phyloP scores from a whole-genome alignment of 2,329 filamentous ascomycete species.

The Pseudogymnoascus sp. region DNA sequence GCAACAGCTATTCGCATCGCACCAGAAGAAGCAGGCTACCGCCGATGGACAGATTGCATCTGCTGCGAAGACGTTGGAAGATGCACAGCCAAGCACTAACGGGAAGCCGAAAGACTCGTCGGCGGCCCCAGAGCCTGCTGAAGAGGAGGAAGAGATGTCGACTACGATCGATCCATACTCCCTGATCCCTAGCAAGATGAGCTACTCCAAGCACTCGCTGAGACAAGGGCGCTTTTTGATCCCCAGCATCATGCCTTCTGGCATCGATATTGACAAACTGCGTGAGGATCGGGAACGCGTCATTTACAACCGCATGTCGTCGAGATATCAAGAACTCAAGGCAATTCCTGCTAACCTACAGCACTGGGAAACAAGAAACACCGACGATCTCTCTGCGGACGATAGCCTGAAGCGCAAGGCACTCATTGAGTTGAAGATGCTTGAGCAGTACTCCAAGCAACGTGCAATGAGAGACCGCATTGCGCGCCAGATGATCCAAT shows the following conservation, averaged over 20 bases:
- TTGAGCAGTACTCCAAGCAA: constrained; percentile 83
- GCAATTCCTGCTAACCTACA: constrained; percentile 76
- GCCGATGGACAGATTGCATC: constrained; percentile 13
- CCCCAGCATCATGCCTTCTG: constrained; percentile 80
- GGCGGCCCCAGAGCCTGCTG: constrained; percentile 23
- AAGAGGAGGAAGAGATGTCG: constrained; percentile 21
- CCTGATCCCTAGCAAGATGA: constrained; percentile 45
- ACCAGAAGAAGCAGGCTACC: constrained; percentile 48
- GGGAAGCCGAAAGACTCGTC: constrained; percentile 30
- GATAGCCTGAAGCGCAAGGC: constrained; percentile 81
- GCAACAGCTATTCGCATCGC: constrained; percentile 71
- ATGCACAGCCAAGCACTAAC: constrained; percentile 32
- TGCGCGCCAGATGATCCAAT: constrained; percentile 85
- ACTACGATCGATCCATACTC: constrained; percentile 49
- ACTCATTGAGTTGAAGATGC: constrained; percentile 89
- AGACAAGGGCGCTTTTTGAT: constrained; percentile 73
- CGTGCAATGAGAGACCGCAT: constrained; percentile 78
- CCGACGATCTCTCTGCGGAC: constrained; percentile 63
- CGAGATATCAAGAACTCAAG: constrained; percentile 77
- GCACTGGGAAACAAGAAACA: constrained; percentile 70
- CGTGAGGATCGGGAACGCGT: constrained; percentile 81
- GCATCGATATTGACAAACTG: constrained; percentile 78
- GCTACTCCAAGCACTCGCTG: constrained; percentile 69
- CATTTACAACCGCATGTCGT: constrained; percentile 81
- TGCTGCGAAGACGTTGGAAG: constrained; percentile 22